Evolutionary conservation across 495 filamentous ascomycete species (phyloP), one percentile per base, ranked within the genome.

Genomic region (Lepidopterella palustris): DNA sequence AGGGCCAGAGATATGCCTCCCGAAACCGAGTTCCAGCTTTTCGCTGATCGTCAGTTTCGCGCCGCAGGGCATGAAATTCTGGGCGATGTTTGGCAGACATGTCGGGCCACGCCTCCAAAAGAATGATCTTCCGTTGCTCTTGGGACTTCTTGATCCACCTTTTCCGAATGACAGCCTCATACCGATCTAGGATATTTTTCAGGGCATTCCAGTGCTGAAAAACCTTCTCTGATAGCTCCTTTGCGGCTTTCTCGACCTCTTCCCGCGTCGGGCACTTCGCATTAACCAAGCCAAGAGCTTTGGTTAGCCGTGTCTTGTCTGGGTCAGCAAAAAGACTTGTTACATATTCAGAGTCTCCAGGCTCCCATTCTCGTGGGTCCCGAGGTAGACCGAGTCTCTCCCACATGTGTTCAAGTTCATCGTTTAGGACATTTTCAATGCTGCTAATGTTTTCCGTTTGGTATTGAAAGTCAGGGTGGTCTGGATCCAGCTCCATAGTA

Each of bases 1-100:
- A 72, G 0, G 82, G 83, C 74, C 77, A 81, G 39, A 81, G 57
- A 32, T 70, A 82, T 9, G 64, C 60, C 2, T 74, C 71, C 21
- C 49, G 3, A 10, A 20, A 53, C 24, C 54, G 10, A 20, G 26
- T 18, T 52, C 20, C 13, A 39, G 18, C 21, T 39, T n/a, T 45
- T 42, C 11, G 47, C 15, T 47, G 57, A 18, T 28, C 40, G 18
- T 35, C 40, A 20, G 53, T 2, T 13, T 21, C 45, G n/a, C 21
- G 45, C 29, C 45, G 27, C n/a, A 55, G 28, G 51, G 20, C n/a
- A 1, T 55, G 25, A 5, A 62, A 13, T 45, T 59, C 58, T 27
- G 57, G 57, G 24, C 58, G 58, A 40, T 65, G 58, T 11, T 27
- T 26, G 0, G 29, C 0, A 10, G 45, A 18, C 53, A 65, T 65